Evolutionary conservation across 306 rosid species (phyloP).

Genomic region (Pyrus pyrifolia): DNA sequence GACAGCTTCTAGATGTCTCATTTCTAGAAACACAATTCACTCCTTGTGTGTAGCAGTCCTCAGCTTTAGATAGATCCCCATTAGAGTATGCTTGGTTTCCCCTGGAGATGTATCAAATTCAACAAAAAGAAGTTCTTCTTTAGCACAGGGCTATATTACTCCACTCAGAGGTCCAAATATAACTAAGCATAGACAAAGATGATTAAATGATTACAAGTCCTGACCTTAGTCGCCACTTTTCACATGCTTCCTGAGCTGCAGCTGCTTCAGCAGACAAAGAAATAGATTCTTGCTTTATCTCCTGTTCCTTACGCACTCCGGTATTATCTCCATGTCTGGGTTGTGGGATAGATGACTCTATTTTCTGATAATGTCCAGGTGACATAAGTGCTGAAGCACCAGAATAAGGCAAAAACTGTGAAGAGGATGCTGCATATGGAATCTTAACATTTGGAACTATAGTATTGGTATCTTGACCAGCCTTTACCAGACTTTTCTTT

Average conservation of each 20-base stretch:
- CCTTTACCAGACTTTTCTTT: slow-evolving; percentile 54
- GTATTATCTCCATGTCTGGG: slow-evolving; percentile 30
- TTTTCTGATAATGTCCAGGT: slow-evolving; percentile 37
- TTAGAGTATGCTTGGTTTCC: slow-evolving; percentile 86
- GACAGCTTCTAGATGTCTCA: slow-evolving; percentile 68
- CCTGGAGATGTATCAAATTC: slow-evolving; percentile 40
- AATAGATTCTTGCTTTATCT: slow-evolving; percentile 36
- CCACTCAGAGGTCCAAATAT: background rate
- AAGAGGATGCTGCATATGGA: slow-evolving; percentile 56
- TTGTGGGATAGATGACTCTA: slow-evolving; percentile 35
- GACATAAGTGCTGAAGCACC: slow-evolving; percentile 44
- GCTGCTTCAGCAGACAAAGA: slow-evolving; percentile 36
- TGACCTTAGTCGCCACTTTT: slow-evolving; percentile 88
- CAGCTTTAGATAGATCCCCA: slow-evolving; percentile 78
- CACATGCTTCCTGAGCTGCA: slow-evolving; percentile 83
- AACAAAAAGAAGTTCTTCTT: slow-evolving; percentile 10
- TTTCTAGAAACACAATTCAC: slow-evolving; percentile 48
- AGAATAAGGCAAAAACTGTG: slow-evolving; percentile 38
- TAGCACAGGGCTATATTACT: background rate
- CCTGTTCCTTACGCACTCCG: slow-evolving; percentile 33
- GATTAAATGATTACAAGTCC: slow-evolving; percentile 17
- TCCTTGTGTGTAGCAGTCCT: slow-evolving; percentile 77
- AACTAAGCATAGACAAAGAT: background rate
- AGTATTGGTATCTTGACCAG: slow-evolving; percentile 47
- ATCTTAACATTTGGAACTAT: slow-evolving; percentile 39